Evolutionary conservation across 2,329 filamentous ascomycete species (phyloP), one percentile per base, ranked within the genome.

Genomic region (Didymella pomorum): DNA sequence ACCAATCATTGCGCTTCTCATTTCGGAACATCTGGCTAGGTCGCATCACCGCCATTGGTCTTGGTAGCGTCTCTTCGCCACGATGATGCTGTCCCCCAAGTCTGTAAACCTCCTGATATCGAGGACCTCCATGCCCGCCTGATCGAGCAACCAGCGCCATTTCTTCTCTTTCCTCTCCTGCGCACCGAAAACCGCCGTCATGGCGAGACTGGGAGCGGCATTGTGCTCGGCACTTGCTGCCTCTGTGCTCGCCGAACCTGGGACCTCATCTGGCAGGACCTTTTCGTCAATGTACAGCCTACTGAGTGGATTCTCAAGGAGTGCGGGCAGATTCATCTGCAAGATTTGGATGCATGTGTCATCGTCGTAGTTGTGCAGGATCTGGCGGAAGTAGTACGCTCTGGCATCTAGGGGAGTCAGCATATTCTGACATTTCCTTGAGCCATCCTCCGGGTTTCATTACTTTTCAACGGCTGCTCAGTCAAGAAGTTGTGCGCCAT

Each of bases 91-190:
- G 11, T 61, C 59, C 8, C 35, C 39, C 2, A 55, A 55, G 16
- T 45, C 39, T 18, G 39, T 44, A 3, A 26, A 52, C 23, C 35
- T 57, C 21, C 56, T 26, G 5, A 68, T 53, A 20, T 57, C 59
- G 14, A 58, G 51, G 12, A 65, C 20, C 33, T 54, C 49, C 48
- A 68, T 21, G 4, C 60, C 64, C 8, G 60, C 65, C 46, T 61
- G 49, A 4, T 51, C 50, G 0, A 68, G 6, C 25, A 68, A 11
- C 21, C 42, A 47, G 1, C 47, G 29, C 65, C 65, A 68, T 11
- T 65, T 53, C 33, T 20, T 45, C 44, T 66, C 63, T 1, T 53
- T 58, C 29, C 64, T 29, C 47, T 65, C 62, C 26, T 51, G 56
- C n/a, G 50, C 51, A n/a, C 29, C 56, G 5, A 43, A 52, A 37